Percentiles rank a stretch among this genome's conserved stretches.
Evolutionary conservation across 805 yeast genomes (phyloP).

Genomic region (Cyberlindnera euphorbiae): DNA sequence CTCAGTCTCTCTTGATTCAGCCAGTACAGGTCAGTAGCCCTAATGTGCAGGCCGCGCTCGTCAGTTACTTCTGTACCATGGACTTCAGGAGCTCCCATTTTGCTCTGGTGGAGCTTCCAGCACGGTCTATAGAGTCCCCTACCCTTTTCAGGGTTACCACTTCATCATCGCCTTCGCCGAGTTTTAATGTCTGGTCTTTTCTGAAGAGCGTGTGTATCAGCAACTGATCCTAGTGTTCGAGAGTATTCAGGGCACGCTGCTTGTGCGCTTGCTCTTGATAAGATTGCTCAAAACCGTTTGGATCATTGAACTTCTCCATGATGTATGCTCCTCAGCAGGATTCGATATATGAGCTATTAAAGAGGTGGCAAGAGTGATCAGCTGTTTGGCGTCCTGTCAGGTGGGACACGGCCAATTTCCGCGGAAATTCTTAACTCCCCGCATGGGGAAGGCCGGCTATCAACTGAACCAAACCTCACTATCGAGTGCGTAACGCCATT

Average conservation of each 20-base stretch:
- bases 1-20: too few relatives aligned
- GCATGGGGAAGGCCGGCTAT: too few relatives aligned
- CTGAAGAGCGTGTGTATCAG: slow-evolving; percentile 10
- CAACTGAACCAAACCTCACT: too few relatives aligned
- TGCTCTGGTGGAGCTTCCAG: slow-evolving; percentile 6
- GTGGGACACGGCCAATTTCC: too few relatives aligned
- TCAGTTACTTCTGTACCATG: slow-evolving; percentile 18
- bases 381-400: too few relatives aligned
- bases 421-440: too few relatives aligned
- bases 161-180: slow-evolving; percentile 1
- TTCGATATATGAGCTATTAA: too few relatives aligned
- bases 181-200: slow-evolving; percentile 2
- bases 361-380: too few relatives aligned
- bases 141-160: slow-evolving; percentile 4
- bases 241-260: slow-evolving; percentile 12
- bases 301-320: background rate
- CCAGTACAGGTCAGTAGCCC: too few relatives aligned
- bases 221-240: slow-evolving; percentile 17
- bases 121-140: slow-evolving; percentile 2
- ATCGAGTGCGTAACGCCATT: too few relatives aligned
- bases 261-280: slow-evolving; percentile 1
- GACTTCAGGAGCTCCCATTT: slow-evolving; percentile 8
- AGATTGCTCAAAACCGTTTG: background rate
- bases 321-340: too few relatives aligned
- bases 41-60: too few relatives aligned